These are phyloP conservation scores for Rhynchospora pubera DNA, from an alignment of 176 grass and related monocot genomes.

Conservation along the genomic window DNA sequence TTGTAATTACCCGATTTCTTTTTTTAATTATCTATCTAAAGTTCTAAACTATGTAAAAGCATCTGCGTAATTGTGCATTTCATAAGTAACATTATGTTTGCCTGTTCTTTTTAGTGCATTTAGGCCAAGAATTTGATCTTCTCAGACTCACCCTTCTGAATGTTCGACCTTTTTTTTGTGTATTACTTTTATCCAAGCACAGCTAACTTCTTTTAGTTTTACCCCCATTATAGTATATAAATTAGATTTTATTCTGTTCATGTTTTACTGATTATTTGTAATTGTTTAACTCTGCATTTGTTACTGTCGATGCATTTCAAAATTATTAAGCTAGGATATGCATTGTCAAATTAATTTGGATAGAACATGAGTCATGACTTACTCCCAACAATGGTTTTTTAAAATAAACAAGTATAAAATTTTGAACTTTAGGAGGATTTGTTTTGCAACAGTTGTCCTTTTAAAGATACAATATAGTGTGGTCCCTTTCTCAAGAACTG, in stretches of 20 bases:
- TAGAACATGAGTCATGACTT: background rate
- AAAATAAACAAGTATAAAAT: background rate
- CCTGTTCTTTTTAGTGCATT: background rate
- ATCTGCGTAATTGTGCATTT: background rate
- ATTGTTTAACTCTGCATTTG: background rate
- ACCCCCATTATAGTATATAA: background rate
- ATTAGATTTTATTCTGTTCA: background rate
- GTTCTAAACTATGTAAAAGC: background rate
- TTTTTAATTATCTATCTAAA: background rate
- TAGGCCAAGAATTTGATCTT: background rate
- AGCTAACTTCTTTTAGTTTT: background rate
- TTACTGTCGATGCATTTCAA: background rate
- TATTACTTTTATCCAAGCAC: background rate
- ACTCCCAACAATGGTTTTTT: background rate
- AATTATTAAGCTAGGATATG: background rate
- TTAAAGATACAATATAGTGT: background rate
- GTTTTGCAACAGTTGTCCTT: background rate
- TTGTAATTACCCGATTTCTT: background rate
- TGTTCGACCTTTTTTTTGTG: background rate
- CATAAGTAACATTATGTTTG: background rate
- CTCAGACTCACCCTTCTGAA: background rate
- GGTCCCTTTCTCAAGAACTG: conserved; percentile 5
- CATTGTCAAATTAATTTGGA: background rate
- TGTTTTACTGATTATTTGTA: background rate
- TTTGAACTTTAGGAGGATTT: background rate